A percentile compares a stretch with the other conserved stretches of the same genome.
Conservation (phyloP, 73 alveolate genomes). For the Tetrahymena borealis region DNA sequence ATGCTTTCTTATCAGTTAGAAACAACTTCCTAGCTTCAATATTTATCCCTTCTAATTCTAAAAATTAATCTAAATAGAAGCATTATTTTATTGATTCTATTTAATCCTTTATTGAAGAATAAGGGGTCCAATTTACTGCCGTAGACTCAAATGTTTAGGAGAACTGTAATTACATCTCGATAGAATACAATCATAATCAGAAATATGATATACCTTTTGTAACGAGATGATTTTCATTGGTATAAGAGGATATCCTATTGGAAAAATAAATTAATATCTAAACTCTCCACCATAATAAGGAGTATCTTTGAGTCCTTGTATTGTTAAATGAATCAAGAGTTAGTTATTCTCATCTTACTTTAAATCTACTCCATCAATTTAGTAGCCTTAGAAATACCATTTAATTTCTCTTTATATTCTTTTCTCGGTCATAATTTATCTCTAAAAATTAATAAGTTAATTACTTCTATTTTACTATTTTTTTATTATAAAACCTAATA, state of each 20-base stretch:
- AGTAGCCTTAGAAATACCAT: neutral
- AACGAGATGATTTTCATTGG: neutral
- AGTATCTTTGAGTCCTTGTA: neutral
- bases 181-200: neutral
- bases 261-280: neutral
- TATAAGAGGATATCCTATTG: neutral
- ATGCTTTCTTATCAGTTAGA: neutral
- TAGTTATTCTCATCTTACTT: neutral
- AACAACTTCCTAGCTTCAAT: neutral
- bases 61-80: neutral
- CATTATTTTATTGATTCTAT: neutral
- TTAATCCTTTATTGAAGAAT: neutral
- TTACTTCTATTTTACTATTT: neutral
- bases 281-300: neutral
- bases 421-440: neutral
- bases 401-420: neutral
- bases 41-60: neutral
- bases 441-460: too few relatives aligned
- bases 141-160: neutral
- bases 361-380: neutral
- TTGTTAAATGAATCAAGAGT: neutral
- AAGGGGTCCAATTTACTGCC: neutral
- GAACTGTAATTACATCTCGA: neutral
- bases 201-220: neutral
- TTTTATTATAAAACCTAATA: too few relatives aligned